phyloP scores from a whole-genome alignment of 371 early-diverging fungal genomes.

The Mucor lusitanicus region DNA sequence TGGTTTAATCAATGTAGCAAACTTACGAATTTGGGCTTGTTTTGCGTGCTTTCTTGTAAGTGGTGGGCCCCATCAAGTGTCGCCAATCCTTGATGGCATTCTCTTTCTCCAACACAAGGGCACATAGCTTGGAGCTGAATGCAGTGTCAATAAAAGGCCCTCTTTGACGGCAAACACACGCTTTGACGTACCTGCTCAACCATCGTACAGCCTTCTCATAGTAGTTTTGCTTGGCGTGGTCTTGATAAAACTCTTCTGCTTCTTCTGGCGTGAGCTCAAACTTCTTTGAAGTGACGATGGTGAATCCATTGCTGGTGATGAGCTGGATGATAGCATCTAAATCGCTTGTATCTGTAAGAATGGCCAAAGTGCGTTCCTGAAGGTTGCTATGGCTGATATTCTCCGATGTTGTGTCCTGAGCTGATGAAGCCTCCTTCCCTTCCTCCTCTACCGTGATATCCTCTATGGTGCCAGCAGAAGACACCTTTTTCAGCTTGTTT shows the following conservation, averaged over 20 bases:
- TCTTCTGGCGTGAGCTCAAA: slow-evolving; percentile 5
- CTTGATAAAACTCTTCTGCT: slow-evolving; percentile 6
- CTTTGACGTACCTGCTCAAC: slow-evolving; percentile 8
- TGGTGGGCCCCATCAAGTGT: slow-evolving; percentile 74
- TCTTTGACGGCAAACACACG: neutral
- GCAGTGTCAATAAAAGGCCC: neutral
- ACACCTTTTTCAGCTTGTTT: neutral
- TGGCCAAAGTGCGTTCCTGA: slow-evolving; percentile 12
- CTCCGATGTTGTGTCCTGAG: neutral
- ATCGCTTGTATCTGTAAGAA: neutral
- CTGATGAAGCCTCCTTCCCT: neutral
- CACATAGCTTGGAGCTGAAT: slow-evolving; percentile 13
- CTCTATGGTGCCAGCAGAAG: neutral
- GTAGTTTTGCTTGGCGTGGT: slow-evolving; percentile 1
- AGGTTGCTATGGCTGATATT: neutral
- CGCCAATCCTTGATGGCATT: slow-evolving; percentile 71
- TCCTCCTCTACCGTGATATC: neutral
- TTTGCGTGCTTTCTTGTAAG: slow-evolving; percentile 65
- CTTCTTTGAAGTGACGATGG: neutral
- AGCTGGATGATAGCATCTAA: neutral
- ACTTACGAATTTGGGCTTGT: slow-evolving; percentile 51
- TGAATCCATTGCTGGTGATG: slow-evolving; percentile 5
- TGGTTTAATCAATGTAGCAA: neutral
- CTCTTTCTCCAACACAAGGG: slow-evolving; percentile 65
- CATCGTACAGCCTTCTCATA: slow-evolving; percentile 4